Evolutionary conservation across 805 yeast genomes (phyloP).

Genomic region (Tanozyma kutaoensis): DNA sequence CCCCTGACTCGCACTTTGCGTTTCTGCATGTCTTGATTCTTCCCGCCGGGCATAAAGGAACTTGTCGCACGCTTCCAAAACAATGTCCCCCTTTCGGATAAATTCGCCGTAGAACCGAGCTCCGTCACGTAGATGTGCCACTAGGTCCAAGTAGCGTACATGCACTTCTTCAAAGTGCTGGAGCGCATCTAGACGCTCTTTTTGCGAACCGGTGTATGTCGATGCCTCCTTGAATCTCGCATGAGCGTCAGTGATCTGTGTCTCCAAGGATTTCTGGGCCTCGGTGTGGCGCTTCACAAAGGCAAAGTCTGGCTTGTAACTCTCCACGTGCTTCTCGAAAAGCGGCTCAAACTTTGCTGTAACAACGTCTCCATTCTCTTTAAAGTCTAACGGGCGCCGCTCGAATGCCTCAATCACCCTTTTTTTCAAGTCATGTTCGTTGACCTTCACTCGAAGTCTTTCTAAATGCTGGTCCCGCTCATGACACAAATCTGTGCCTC

Average conservation of each 20-base stretch:
- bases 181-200: slow-evolving; percentile 33
- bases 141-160: slow-evolving; percentile 39
- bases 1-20: neutral
- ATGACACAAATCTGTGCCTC: slow-evolving; percentile 15
- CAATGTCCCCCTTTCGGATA: slow-evolving; percentile 27
- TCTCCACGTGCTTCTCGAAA: slow-evolving; percentile 27
- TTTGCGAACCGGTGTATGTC: slow-evolving; percentile 9
- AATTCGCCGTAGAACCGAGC: slow-evolving; percentile 57
- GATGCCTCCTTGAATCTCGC: slow-evolving; percentile 3
- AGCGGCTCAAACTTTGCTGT: slow-evolving; percentile 20
- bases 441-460: slow-evolving; percentile 29
- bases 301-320: slow-evolving; percentile 36
- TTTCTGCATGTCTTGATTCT: slow-evolving; percentile 40
- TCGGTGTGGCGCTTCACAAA: slow-evolving; percentile 26
- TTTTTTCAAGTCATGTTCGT: slow-evolving; percentile 37
- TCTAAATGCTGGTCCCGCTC: slow-evolving; percentile 27
- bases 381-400: slow-evolving; percentile 4
- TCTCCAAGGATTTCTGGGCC: slow-evolving; percentile 11
- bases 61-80: slow-evolving; percentile 35
- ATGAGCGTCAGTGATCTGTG: slow-evolving; percentile 6
- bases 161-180: slow-evolving; percentile 38
- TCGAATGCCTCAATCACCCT: slow-evolving; percentile 37
- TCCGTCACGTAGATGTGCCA: slow-evolving; percentile 54
- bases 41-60: slow-evolving; percentile 37
- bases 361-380: slow-evolving; percentile 9